These are phyloP conservation scores for Globisporangium canariense DNA, from an alignment of 352 stramenopile genomes.

Conservation along the genomic window DNA sequence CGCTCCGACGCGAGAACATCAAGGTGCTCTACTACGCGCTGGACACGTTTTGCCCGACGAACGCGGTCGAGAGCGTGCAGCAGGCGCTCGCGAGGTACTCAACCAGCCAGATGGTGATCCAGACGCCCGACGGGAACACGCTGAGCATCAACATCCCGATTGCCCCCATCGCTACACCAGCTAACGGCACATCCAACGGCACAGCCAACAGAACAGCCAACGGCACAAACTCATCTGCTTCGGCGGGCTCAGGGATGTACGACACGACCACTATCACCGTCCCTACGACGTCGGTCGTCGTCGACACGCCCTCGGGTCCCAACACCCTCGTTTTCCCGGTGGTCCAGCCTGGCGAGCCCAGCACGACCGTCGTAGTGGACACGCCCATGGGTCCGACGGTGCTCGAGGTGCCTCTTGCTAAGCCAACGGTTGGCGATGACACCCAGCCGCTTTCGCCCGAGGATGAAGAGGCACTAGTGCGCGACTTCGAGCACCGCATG, in stretches of 20 bases:
- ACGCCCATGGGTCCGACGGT: constrained; percentile 6
- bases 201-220: no score
- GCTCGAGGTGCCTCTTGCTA: constrained; percentile 9
- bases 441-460: background rate
- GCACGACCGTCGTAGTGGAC: constrained; percentile 10
- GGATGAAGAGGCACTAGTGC: background rate
- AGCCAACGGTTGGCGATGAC: background rate
- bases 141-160: background rate
- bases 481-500: constrained; percentile 35
- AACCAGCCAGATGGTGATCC: background rate
- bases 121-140: background rate
- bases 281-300: background rate
- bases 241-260: background rate
- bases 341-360: constrained; percentile 3
- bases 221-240: background rate
- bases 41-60: constrained; percentile 24
- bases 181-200: no score
- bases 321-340: background rate
- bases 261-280: background rate
- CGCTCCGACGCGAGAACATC: constrained; percentile 18
- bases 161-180: background rate
- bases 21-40: constrained; percentile 22
- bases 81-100: constrained; percentile 31
- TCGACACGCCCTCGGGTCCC: constrained; percentile 9
- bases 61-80: constrained; percentile 20